Base-by-base conservation (phyloP, 768 basidiomycete species). In the Boletus reticulatus region DNA sequence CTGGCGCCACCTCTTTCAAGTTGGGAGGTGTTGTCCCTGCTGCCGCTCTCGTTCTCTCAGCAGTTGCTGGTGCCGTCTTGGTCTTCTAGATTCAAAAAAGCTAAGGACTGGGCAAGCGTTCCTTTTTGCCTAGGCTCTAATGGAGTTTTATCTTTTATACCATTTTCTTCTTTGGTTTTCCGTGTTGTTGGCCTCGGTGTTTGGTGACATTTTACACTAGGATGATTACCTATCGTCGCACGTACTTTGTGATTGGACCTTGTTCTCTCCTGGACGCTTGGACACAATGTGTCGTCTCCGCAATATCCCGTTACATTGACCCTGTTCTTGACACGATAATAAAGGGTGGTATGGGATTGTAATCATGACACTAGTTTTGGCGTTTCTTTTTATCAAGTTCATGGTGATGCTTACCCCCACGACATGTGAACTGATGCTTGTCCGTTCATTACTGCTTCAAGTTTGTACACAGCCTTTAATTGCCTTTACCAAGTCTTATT, bases 11-110 rank as follows among this genome's bases (percentile, higher is more conserved):
- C 19, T 69, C 73, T 17, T 63, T 72, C 58, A 77, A 72, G 58
- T 31, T 60, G 47, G 56, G 53, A 50, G 75, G 70, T 46, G 57
- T 67, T 48, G 75, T 72, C 43, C 69, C 72, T 13, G 46, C 70
- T 27, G 74, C 71, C 3, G 73, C 68, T 14, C 64, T 75, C 8
- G 61, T 78, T 20, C 63, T 81, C 36, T 80, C 81, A 19, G 78
- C 73, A 0, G 63, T 78, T 38, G 82, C 78, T 38, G 84, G 84
- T 38, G 80, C 72, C 22, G 80, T 67, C 14, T 62, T 77, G 55
- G 71, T 79, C 43, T 74, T 84, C 62, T 84, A 71, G 73, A 45
- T 22, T 16, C 2, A n/a, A n/a, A 42, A 54, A 56, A 49, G 36
- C 34, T 24, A 3, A 29, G 3, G 19, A 38, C 43, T 43, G 20